These are phyloP conservation scores for Aegilops sharonensis DNA, from an alignment of 176 grass and related monocot genomes.

Conservation along the genomic window DNA sequence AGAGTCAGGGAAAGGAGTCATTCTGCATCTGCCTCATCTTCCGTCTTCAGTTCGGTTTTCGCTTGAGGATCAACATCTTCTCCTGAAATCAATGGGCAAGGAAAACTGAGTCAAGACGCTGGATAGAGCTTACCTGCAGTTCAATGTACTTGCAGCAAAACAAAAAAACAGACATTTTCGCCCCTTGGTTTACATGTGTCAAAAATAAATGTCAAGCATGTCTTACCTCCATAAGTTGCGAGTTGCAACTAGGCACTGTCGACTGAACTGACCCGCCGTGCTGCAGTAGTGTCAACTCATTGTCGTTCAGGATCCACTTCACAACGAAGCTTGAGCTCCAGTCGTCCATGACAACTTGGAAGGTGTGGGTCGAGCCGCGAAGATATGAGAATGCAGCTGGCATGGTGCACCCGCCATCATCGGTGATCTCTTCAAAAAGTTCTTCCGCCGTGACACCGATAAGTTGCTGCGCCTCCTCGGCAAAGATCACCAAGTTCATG, in stretches of 20 bases:
- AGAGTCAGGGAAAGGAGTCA: not conserved
- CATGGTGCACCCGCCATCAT: not conserved
- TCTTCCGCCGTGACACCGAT: not conserved
- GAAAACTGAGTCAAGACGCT: too few relatives aligned
- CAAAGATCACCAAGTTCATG: slow-evolving; percentile 24
- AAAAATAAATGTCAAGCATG: too few relatives aligned
- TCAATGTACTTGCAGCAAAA: too few relatives aligned
- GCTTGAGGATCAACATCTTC: too few relatives aligned
- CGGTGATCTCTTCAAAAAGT: not conserved
- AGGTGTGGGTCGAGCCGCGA: not conserved
- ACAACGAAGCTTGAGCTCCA: not conserved
- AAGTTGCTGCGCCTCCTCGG: not conserved
- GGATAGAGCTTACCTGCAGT: too few relatives aligned
- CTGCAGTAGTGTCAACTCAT: not conserved
- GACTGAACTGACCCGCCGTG: not conserved
- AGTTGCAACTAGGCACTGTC: too few relatives aligned
- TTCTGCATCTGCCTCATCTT: not conserved
- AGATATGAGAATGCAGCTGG: not conserved
- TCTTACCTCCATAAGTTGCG: too few relatives aligned
- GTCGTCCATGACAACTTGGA: not conserved
- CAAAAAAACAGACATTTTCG: too few relatives aligned
- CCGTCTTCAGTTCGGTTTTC: not conserved
- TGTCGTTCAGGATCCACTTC: not conserved
- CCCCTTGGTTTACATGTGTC: too few relatives aligned
- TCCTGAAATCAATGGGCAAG: too few relatives aligned